Evolutionary conservation across 2,329 filamentous ascomycete species (phyloP).

Genomic region (Aspergillus felis): DNA sequence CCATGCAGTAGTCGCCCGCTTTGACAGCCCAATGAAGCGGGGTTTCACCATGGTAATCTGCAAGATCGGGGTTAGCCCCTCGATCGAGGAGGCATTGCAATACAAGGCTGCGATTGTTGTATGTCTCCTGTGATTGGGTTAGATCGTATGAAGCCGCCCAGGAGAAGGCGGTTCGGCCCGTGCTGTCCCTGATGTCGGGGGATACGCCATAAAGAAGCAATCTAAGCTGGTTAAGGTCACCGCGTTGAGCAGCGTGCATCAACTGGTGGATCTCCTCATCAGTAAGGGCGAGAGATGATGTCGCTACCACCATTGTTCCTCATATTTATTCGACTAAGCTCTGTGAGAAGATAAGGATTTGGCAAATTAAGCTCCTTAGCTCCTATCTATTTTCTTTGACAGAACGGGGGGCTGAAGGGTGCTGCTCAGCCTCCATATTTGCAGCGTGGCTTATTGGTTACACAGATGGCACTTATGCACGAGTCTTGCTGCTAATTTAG

Average conservation of each 20-base stretch:
- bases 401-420: neutral
- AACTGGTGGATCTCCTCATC: slow-evolving; percentile 3
- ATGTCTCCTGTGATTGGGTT: neutral
- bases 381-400: neutral
- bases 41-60: slow-evolving; percentile 9
- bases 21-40: slow-evolving; percentile 13
- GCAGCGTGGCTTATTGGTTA: neutral
- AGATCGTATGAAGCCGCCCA: slow-evolving; percentile 8
- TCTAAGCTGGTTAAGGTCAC: neutral
- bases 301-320: neutral
- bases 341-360: neutral
- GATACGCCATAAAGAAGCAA: slow-evolving; percentile 8
- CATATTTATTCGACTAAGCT: neutral
- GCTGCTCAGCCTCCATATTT: neutral
- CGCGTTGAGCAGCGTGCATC: slow-evolving; percentile 4
- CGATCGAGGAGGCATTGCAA: slow-evolving; percentile 8
- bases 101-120: neutral
- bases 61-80: slow-evolving; percentile 9
- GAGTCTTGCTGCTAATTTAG: neutral
- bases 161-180: slow-evolving; percentile 10
- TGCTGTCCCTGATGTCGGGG: slow-evolving; percentile 2
- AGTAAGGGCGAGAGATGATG: neutral
- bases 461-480: neutral
- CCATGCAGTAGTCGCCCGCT: slow-evolving; percentile 5
- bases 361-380: neutral